Conservation (phyloP, 2,329 filamentous ascomycete genomes). For the Penicillium sp. region DNA sequence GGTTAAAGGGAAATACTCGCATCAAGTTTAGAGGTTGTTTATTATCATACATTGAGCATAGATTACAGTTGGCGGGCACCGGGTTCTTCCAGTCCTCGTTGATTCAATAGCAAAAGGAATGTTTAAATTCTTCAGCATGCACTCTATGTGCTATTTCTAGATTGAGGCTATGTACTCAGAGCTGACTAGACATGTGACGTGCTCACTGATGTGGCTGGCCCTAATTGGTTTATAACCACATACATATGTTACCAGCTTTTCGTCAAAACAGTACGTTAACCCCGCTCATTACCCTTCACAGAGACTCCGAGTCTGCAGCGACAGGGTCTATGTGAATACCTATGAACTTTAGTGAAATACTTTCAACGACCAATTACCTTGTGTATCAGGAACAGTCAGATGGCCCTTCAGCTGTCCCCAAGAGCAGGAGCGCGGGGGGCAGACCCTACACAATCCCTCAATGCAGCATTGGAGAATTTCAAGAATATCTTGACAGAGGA, state of each 20-base stretch:
- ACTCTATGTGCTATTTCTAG: not conserved
- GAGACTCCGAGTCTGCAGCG: not conserved
- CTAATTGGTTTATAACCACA: no score
- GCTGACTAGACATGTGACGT: not conserved
- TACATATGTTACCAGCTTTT: no score
- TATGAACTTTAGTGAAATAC: not conserved
- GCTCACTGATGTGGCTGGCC: not conserved
- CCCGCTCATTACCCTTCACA: not conserved
- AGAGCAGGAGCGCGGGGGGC: not conserved
- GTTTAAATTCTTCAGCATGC: not conserved
- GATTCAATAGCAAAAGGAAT: not conserved
- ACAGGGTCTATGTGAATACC: not conserved
- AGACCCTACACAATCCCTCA: not conserved
- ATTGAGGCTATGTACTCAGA: not conserved
- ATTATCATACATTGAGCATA: not conserved
- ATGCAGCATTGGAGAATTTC: not conserved
- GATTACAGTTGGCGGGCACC: not conserved
- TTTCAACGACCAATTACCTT: not conserved
- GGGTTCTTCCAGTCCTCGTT: not conserved
- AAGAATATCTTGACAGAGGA: not conserved
- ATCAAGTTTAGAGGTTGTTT: not conserved
- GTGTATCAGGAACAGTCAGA: not conserved
- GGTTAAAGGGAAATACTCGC: not conserved
- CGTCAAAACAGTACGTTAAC: not conserved
- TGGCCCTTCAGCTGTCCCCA: not conserved